Evolutionary conservation across 257 asterid species (phyloP).

Genomic region (Capsicum chinense): DNA sequence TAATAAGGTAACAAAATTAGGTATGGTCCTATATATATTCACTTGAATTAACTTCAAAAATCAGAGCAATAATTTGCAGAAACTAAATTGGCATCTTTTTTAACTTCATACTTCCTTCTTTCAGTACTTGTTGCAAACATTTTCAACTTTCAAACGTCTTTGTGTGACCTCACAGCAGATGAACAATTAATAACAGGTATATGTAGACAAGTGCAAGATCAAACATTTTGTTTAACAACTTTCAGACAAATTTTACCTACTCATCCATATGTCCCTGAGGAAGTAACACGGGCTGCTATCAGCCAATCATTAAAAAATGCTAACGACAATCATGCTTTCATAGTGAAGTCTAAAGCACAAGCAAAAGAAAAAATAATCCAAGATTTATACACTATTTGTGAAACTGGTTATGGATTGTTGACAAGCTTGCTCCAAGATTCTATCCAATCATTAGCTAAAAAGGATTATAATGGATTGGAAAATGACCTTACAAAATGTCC

Average conservation of each 20-base stretch:
- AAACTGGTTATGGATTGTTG: neutral
- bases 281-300: neutral
- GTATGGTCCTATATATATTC: neutral
- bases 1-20: neutral
- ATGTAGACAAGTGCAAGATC: neutral
- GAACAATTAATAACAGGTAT: neutral
- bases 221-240: neutral
- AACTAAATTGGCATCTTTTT: neutral
- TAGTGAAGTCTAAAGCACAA: neutral
- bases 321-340: neutral
- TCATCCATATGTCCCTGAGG: neutral
- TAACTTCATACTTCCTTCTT: neutral
- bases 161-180: neutral
- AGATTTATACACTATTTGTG: neutral
- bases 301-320: neutral
- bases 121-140: neutral
- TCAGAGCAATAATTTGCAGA: neutral
- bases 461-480: neutral
- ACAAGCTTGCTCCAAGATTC: neutral
- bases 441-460: neutral
- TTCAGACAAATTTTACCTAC: too few species aligned
- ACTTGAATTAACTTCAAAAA: neutral
- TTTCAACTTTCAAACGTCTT: neutral
- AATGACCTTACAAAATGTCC: neutral
- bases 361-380: neutral